Evolutionary conservation across 805 yeast genomes (phyloP), one percentile per base, ranked within the genome.

Genomic region (Candida xiaguanensis): DNA sequence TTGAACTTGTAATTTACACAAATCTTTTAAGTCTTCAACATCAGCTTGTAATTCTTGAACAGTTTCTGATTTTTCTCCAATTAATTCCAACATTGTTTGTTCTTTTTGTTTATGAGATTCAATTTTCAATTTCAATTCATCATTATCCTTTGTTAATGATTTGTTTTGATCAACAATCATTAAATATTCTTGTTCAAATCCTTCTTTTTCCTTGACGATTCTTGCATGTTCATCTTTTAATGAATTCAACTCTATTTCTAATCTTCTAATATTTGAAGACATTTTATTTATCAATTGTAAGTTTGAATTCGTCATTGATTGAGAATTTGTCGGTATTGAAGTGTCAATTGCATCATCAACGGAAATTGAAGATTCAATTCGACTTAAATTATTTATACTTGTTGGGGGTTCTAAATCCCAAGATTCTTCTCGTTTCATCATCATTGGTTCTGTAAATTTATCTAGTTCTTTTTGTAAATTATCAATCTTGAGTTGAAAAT

Each of bases 11-110:
- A 75, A 75, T 44, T 78, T 73, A 58, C 88, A 75, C 67, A 93
- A 68, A 34, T 86, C 95, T 61, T 93, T 93, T 60, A 91, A 70
- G 60, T 93, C 99, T 4, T 70, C 74, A 13, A 93, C 91, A 54
- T 93, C 99, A 6, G 95, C 95, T 47, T 72, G 75, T 33, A 93
- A 70, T 59, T 93, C 99, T 40, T 80, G 85, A 4, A 86, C 91
- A 45, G 70, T 73, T 56, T 95, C 99, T 5, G 87, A 74, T 56
- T 89, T 89, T 55, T 90, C 96, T 5, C 96, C 96, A 12, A 91
- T 68, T 41, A 85, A 55, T 49, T 80, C 85, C 33, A 89, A 61
- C 35, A 85, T 74, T 5, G 82, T 76, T 40, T 73, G 70, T 44
- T 78, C 78, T 5, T 75, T 46, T 40, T 47, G 27, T 6, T 59